A percentile compares a stretch with the other conserved stretches of the same genome.
These are phyloP conservation scores for Paxillus ammoniavirescens DNA, from an alignment of 768 basidiomycete species.

Conservation along the genomic window DNA sequence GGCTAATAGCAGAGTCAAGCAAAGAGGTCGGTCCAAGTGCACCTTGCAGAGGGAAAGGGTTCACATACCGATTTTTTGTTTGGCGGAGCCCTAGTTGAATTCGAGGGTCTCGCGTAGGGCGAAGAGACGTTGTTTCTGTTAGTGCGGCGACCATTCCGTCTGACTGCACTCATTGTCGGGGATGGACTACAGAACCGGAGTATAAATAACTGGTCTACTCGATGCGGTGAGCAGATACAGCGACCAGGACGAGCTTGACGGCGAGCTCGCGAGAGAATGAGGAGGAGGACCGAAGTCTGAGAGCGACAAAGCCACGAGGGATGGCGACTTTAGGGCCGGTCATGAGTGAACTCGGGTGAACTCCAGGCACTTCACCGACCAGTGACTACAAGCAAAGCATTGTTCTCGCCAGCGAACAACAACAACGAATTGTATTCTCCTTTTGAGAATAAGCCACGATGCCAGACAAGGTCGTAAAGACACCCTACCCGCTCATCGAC, in stretches of 20 bases:
- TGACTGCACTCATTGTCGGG: slow-evolving; percentile 54
- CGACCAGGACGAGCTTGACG: slow-evolving; percentile 3
- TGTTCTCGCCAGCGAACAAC: not conserved
- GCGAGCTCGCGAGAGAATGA: slow-evolving; percentile 8
- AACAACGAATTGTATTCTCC: not conserved
- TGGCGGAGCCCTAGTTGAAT: slow-evolving; percentile 21
- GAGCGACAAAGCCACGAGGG: slow-evolving; percentile 19
- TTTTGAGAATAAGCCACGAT: slow-evolving; percentile 18
- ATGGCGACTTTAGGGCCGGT: slow-evolving; percentile 32
- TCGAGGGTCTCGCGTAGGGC: slow-evolving; percentile 52
- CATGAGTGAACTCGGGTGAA: slow-evolving; percentile 9
- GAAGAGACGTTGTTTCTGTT: slow-evolving; percentile 40
- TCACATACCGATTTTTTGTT: slow-evolving; percentile 49
- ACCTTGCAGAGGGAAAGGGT: not conserved
- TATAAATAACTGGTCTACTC: slow-evolving; percentile 11
- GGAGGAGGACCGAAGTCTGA: slow-evolving; percentile 12
- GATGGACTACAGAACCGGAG: not conserved
- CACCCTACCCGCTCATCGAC: slow-evolving; percentile 90
- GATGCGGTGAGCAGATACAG: slow-evolving; percentile 1
- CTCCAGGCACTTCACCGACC: no score
- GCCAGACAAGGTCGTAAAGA: slow-evolving; percentile 49
- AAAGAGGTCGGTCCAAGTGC: not conserved
- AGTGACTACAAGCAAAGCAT: not conserved
- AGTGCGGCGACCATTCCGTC: slow-evolving; percentile 42
- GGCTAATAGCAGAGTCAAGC: slow-evolving; percentile 25